Percentiles rank a stretch among this genome's conserved stretches.
These are phyloP conservation scores for Rhazya stricta DNA, from an alignment of 257 asterid genomes.

Conservation along the genomic window DNA sequence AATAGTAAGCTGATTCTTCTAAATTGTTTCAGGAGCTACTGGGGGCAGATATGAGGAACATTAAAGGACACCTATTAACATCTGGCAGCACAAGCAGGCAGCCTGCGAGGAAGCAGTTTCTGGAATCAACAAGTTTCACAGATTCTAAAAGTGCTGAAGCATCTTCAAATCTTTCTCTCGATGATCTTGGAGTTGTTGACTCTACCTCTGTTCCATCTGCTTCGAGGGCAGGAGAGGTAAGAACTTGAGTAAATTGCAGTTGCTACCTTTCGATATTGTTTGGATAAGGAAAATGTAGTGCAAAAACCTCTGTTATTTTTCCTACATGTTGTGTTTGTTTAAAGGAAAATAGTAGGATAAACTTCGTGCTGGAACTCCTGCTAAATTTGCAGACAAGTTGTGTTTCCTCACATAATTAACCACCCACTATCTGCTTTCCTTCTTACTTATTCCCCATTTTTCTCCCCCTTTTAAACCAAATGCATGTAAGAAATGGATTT, in stretches of 20 bases:
- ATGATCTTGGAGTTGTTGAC: conserved; percentile 50
- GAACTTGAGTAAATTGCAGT: conserved; percentile 4
- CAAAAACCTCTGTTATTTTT: background rate
- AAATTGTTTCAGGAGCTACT: conserved; percentile 43
- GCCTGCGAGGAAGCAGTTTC: conserved; percentile 58
- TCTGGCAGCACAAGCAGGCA: conserved; percentile 54
- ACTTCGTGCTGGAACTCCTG: background rate
- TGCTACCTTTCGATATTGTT: background rate
- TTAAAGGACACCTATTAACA: conserved; percentile 47
- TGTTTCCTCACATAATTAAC: background rate
- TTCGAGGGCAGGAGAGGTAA: conserved; percentile 71
- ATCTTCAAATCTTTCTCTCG: conserved; percentile 49
- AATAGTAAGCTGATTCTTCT: conserved; percentile 8
- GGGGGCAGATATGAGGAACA: conserved; percentile 57
- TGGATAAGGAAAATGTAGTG: background rate
- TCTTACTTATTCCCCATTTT: too few species aligned
- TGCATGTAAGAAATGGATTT: background rate
- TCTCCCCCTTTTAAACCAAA: background rate
- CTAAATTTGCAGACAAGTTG: background rate
- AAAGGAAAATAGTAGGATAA: background rate
- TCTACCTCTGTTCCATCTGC: conserved; percentile 64
- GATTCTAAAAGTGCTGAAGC: conserved; percentile 67
- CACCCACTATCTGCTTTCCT: background rate
- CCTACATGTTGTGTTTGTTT: background rate
- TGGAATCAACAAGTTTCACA: conserved; percentile 53